These are phyloP conservation scores for Trichoderma sp. DNA, from an alignment of 2,329 filamentous ascomycete species.

Conservation along the genomic window DNA sequence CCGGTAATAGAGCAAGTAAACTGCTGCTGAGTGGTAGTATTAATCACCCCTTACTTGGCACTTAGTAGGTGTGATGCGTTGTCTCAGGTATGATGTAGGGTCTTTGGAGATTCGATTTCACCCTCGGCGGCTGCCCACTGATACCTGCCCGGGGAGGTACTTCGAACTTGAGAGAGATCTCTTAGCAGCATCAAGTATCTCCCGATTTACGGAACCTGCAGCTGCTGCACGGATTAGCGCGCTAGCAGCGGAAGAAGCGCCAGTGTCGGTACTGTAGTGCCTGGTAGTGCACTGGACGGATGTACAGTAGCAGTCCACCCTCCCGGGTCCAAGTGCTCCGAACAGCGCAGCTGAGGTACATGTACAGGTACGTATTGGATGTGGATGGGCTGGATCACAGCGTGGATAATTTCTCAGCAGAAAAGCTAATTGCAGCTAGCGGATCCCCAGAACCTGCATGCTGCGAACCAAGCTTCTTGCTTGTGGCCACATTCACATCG, in stretches of 20 bases:
- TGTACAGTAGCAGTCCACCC: not conserved
- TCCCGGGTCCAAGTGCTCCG: not conserved
- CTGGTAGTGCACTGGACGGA: not conserved
- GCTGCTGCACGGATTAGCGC: not conserved
- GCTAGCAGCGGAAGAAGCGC: conserved; percentile 1
- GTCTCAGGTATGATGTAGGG: not conserved
- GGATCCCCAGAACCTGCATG: not conserved
- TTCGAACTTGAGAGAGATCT: not conserved
- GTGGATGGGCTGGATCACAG: not conserved
- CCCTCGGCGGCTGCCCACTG: not conserved
- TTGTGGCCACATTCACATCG: conserved; percentile 20
- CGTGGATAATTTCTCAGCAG: conserved; percentile 9
- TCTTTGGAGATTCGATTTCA: not conserved
- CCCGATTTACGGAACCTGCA: not conserved
- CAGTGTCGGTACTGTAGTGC: not conserved
- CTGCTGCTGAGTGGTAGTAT: not conserved
- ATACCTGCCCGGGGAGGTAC: not conserved
- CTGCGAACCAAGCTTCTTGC: not conserved
- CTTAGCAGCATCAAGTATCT: not conserved
- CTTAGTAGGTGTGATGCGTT: not conserved
- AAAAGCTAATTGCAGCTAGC: not conserved
- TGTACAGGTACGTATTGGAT: not conserved
- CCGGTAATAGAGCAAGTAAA: not conserved
- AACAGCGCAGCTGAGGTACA: not conserved
- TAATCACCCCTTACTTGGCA: not conserved